These are phyloP conservation scores for Sporothrix curviconia DNA, from an alignment of 2,329 filamentous ascomycete genomes.

Conservation along the genomic window DNA sequence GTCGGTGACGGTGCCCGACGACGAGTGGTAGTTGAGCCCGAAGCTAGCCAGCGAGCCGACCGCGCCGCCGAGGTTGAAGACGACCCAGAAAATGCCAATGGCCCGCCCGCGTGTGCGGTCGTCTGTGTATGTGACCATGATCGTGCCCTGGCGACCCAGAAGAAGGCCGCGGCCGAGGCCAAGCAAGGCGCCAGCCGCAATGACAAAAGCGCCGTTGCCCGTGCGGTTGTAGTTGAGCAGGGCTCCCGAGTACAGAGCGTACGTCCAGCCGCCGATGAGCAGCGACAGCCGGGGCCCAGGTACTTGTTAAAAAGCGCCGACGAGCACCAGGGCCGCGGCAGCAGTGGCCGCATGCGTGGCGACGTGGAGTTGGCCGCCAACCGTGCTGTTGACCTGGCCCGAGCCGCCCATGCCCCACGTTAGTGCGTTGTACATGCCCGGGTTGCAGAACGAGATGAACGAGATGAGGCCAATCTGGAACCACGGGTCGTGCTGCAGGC, in stretches of 20 bases:
- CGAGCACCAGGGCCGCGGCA: conserved; percentile 21
- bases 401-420: conserved; percentile 26
- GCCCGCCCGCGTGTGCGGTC: conserved; percentile 79
- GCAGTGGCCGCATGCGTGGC: conserved; percentile 49
- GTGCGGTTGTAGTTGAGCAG: conserved; percentile 67
- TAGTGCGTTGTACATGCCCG: conserved; percentile 23
- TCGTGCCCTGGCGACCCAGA: conserved; percentile 80
- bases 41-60: conserved; percentile 73
- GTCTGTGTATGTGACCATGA: conserved; percentile 83
- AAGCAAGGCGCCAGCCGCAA: conserved; percentile 68
- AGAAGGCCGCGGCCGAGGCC: conserved; percentile 70
- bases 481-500: conserved; percentile 14
- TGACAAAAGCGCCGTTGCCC: conserved; percentile 60
- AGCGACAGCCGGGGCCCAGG: conserved; percentile 64
- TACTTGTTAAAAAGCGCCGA: conserved; percentile 65
- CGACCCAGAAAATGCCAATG: conserved; percentile 88
- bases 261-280: conserved; percentile 67
- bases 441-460: conserved; percentile 17
- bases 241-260: conserved; percentile 65
- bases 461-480: conserved; percentile 16
- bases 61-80: conserved; percentile 87
- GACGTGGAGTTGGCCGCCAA: conserved; percentile 47
- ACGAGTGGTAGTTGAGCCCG: conserved; percentile 48
- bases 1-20: conserved; percentile 16
- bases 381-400: conserved; percentile 50